Base-by-base conservation (phyloP, 2,329 filamentous ascomycete genomes). In the Chrysoporthe austroafricana region DNA sequence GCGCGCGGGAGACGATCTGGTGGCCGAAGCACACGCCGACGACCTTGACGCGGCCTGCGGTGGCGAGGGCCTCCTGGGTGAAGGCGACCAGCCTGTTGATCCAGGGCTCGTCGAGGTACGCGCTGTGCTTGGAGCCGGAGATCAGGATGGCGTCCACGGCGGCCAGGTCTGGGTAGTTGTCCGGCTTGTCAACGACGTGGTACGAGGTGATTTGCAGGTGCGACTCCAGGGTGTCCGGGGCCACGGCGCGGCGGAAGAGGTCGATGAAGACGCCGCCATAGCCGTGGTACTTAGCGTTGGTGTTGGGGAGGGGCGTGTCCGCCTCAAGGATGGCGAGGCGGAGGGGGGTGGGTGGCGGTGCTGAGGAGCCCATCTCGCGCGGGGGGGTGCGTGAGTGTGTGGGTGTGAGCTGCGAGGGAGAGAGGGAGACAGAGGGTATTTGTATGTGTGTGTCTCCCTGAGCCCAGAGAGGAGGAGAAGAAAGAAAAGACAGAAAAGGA, bases 291-390 rank as follows among this genome's bases (percentile, higher is more conserved):
- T 87, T 87, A 66, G 84, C 84, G 65, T 86, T 81, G 48, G 90
- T 87, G 56, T 85, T 79, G 1, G 88, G 85, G 62, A 91, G 83
- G 1, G 93, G 93, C 1, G 87, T 91, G 79, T 97, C 95, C 82
- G 92, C 91, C 83, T 97, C 93, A 72, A 98, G 89, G 73, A 98
- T 86, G 59, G 94, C 94, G 79, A 97, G 90, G 66, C 92, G 90
- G 72, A 95, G 81, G 42, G 87, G 86, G n/a, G 73, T 67, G 48
- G 74, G 71, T 57, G 70, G 42, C n/a, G 36, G 36, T 48, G 69
- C 67, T 70, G 67, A 71, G 66, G 77, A 80, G 63, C 64, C 62
- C 74, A 73, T 73, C 36, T 39, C 9, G 36, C 9, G 36, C 36
- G 36, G 26, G 26, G 26, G 26, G 26, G 26, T 26, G 26, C 26